A percentile compares a stretch with the other conserved stretches of the same genome.
Evolutionary conservation across 768 basidiomycete genomes (phyloP).

Genomic region (Termitomyces sp.): DNA sequence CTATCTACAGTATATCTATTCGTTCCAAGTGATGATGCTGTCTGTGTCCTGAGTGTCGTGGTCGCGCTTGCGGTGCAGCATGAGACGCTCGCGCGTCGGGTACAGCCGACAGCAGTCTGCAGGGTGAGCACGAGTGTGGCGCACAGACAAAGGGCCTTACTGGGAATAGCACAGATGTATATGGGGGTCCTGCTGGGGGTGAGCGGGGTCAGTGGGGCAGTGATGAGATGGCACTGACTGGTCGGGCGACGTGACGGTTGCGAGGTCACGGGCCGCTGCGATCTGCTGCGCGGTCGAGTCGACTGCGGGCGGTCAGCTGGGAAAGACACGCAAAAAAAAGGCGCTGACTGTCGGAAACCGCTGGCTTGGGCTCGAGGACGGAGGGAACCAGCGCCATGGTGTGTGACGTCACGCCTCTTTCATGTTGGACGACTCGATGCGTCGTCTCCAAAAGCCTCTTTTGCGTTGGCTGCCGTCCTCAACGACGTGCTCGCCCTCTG

Average conservation of each 20-base stretch:
- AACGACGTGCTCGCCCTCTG: background rate
- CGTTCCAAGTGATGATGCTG: conserved; percentile 71
- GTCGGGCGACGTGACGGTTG: conserved; percentile 58
- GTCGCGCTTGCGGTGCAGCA: conserved; percentile 71
- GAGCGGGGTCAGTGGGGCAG: background rate
- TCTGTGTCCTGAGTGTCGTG: conserved; percentile 54
- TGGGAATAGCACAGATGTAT: conserved; percentile 69
- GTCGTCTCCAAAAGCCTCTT: background rate
- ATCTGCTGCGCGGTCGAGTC: conserved; percentile 54
- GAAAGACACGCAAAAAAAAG: background rate
- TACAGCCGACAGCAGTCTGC: conserved; percentile 69
- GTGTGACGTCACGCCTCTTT: conserved; percentile 30
- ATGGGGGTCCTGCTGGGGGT: conserved; percentile 62
- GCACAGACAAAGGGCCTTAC: conserved; percentile 26
- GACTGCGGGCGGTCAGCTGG: conserved; percentile 29
- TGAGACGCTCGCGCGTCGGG: conserved; percentile 63
- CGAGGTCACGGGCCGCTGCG: conserved; percentile 38
- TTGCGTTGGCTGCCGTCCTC: conserved; percentile 1
- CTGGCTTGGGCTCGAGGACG: conserved; percentile 49
- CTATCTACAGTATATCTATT: background rate
- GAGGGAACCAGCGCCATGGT: conserved; percentile 29
- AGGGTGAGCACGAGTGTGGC: background rate
- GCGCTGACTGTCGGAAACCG: conserved; percentile 46
- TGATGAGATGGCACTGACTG: conserved; percentile 37
- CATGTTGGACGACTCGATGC: conserved; percentile 7